Evolutionary conservation across 345 rosid species (phyloP), one percentile per base, ranked within the genome.

Genomic region (Tarenaya hassleriana): DNA sequence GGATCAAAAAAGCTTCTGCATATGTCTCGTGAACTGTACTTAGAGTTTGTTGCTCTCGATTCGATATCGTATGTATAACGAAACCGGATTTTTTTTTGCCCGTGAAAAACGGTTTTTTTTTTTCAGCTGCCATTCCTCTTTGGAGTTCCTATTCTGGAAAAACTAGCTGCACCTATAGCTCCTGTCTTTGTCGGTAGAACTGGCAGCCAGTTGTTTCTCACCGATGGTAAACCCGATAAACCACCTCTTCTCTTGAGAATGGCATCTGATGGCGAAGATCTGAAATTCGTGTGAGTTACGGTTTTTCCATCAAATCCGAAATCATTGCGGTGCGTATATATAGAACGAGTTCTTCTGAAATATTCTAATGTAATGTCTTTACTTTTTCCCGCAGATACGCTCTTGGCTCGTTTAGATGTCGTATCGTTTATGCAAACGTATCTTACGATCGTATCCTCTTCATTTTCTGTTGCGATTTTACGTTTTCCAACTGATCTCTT

Each of bases 401-500:
- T 45, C 76, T 92, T 52, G 86, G 90, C 60, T 78, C 84, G 19
- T 91, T 91, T 73, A 74, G 72, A 63, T 65, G 79, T 54, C 86
- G 96, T 45, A 78, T 72, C 43, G 32, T 81, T 32, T 91, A 91
- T 60, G 98, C 96, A 41, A 91, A 91, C 50, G 98, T 91, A 47
- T 88, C 98, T 50, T 92, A 84, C 59, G 98, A 92, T 77, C 88
- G 97, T 90, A 90, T 90, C 95, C 94, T 64, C 34, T 52, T 38
- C 48, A 14, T 55, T 20, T 52, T 1, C 12, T 55, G 58, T 56
- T 8, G 7, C 50, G 15, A 0, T 19, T 59, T 41, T 49, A 40
- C n/a, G n/a, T 24, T n/a, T n/a, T n/a, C n/a, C n/a, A n/a, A n/a
- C n/a, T n/a, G n/a, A n/a, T n/a, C n/a, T n/a, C n/a, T n/a, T 34